phyloP scores from a whole-genome alignment of 108 stramenopile species.

The Asterionellopsis glacialis region DNA sequence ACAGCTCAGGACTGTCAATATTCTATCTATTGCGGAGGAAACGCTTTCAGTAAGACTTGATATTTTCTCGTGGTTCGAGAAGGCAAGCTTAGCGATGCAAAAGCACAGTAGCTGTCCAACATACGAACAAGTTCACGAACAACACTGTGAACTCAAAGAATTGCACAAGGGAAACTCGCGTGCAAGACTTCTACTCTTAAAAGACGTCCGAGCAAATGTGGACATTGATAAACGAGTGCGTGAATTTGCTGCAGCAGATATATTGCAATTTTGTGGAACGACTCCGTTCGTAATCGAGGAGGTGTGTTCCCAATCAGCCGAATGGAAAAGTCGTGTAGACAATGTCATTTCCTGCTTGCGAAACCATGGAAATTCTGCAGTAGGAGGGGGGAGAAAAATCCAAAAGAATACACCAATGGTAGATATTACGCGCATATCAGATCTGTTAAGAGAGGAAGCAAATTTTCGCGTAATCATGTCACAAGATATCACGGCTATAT shows the following conservation, averaged over 20 bases:
- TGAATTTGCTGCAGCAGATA: slow-evolving; percentile 41
- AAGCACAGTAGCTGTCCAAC: slow-evolving; percentile 9
- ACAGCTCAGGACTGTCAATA: slow-evolving; percentile 33
- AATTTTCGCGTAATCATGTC: too few relatives aligned
- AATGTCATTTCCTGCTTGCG: slow-evolving; percentile 25
- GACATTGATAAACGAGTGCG: slow-evolving; percentile 42
- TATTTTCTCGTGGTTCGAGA: slow-evolving; percentile 49
- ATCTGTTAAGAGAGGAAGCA: slow-evolving; percentile 33
- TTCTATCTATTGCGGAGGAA: slow-evolving; percentile 65
- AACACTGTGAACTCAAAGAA: slow-evolving; percentile 22
- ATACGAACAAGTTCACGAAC: slow-evolving; percentile 19
- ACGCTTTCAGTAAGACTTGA: slow-evolving; percentile 46
- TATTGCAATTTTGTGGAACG: slow-evolving; percentile 1
- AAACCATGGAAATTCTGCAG: slow-evolving; percentile 24
- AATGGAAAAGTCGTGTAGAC: slow-evolving; percentile 42
- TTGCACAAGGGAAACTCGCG: slow-evolving; percentile 31
- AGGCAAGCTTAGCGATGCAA: slow-evolving; percentile 13
- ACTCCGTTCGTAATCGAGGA: neutral
- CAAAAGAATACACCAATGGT: slow-evolving; percentile 36
- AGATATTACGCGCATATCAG: slow-evolving; percentile 37
- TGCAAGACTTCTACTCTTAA: slow-evolving; percentile 21
- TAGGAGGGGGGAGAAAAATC: slow-evolving; percentile 6
- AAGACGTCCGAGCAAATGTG: slow-evolving; percentile 23
- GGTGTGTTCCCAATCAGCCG: slow-evolving; percentile 12
- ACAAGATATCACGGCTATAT: neutral